Evolutionary conservation across 331 rosid genomes (phyloP).

Genomic region (Rosa hybrid): DNA sequence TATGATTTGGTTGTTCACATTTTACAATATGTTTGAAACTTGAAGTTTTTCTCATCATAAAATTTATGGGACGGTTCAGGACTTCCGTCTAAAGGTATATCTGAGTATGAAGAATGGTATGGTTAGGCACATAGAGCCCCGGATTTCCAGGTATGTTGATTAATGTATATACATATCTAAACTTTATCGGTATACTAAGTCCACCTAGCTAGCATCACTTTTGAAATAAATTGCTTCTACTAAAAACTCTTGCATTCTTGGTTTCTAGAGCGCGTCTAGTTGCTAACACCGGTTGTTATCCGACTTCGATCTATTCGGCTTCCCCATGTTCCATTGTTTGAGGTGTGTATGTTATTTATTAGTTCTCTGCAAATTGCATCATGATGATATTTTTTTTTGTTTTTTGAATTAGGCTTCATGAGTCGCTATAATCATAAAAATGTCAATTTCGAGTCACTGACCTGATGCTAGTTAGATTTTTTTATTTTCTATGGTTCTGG

Average conservation of each 20-base stretch:
- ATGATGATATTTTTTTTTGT: background rate
- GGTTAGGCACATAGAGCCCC: conserved; percentile 89
- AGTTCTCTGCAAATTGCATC: conserved; percentile 10
- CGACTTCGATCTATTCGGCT: too few relatives aligned
- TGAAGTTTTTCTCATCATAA: conserved; percentile 12
- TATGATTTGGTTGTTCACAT: conserved; percentile 11
- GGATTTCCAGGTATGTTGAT: conserved; percentile 67
- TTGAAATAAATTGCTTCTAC: too few relatives aligned
- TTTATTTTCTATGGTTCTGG: conserved; percentile 1
- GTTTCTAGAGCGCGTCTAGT: too few relatives aligned
- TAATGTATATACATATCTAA: too few relatives aligned
- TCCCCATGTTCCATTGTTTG: too few relatives aligned
- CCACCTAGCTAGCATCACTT: too few relatives aligned
- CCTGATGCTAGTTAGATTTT: conserved; percentile 19
- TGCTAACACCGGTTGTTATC: too few relatives aligned
- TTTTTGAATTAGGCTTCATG: background rate
- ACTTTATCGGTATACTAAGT: too few relatives aligned
- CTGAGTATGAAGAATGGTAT: conserved; percentile 91
- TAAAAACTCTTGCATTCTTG: too few relatives aligned
- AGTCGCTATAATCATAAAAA: background rate
- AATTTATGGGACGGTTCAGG: conserved; percentile 44
- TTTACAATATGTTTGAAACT: background rate
- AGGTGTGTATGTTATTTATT: background rate
- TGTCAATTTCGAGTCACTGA: background rate
- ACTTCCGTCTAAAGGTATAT: conserved; percentile 78